phyloP scores from a whole-genome alignment of 768 basidiomycete genomes.

The Boletus fagicola region DNA sequence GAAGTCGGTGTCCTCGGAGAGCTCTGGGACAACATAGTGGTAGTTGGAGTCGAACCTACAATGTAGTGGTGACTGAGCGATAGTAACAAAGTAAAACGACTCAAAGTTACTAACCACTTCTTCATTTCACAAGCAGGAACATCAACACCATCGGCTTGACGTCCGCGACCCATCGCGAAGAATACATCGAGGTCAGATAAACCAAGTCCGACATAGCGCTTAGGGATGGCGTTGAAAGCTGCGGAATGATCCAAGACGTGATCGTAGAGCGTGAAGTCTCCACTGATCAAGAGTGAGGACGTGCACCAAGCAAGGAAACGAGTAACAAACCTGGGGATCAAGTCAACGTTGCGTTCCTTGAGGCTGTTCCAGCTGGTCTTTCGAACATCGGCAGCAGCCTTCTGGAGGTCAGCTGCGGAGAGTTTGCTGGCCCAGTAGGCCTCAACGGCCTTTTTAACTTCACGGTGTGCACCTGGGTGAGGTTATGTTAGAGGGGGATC shows the following conservation, averaged over 20 bases:
- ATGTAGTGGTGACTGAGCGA: slow-evolving; percentile 1
- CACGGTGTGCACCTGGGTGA: slow-evolving; percentile 78
- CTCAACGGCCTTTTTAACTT: slow-evolving; percentile 97
- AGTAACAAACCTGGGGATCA: slow-evolving; percentile 77
- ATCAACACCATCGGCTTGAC: slow-evolving; percentile 92
- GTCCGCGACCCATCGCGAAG: slow-evolving; percentile 99
- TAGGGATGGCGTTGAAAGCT: slow-evolving; percentile 94
- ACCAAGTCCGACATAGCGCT: slow-evolving; percentile 84
- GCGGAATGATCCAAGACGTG: slow-evolving; percentile 97
- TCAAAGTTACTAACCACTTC: slow-evolving; percentile 74
- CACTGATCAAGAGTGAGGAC: slow-evolving; percentile 51
- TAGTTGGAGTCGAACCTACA: slow-evolving; percentile 97
- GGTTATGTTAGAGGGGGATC: slow-evolving; percentile 2
- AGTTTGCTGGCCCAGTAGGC: slow-evolving; percentile 96
- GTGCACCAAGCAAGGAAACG: slow-evolving; percentile 4
- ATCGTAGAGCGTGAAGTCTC: slow-evolving; percentile 98
- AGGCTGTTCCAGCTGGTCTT: slow-evolving; percentile 85
- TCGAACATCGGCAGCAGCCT: slow-evolving; percentile 82
- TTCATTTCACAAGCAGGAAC: slow-evolving; percentile 99
- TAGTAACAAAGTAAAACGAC: neutral
- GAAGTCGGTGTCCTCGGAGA: slow-evolving; percentile 88
- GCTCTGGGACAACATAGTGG: slow-evolving; percentile 97
- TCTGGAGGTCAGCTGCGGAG: slow-evolving; percentile 83
- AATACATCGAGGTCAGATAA: slow-evolving; percentile 91
- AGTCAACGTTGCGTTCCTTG: slow-evolving; percentile 83